phyloP scores from a whole-genome alignment of 805 yeast species.

The Candida adriatica region DNA sequence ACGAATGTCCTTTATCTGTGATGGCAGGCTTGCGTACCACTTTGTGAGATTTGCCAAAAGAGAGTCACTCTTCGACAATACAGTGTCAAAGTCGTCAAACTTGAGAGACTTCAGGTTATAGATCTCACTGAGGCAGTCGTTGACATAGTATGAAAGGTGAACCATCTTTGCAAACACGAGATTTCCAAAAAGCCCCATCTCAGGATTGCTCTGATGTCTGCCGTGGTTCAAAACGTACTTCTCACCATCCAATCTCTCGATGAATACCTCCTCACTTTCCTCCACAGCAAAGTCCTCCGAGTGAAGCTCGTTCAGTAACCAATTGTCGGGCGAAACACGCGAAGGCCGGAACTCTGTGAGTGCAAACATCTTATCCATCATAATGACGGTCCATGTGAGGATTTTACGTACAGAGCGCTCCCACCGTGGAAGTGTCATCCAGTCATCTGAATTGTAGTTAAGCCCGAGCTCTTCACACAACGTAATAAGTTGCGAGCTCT shows the following conservation, averaged over 20 bases:
- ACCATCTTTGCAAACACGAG: constrained; percentile 22
- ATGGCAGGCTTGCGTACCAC: constrained; percentile 21
- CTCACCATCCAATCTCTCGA: constrained; percentile 14
- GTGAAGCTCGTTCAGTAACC: constrained; percentile 19
- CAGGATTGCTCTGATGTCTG: constrained; percentile 3
- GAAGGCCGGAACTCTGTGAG: constrained; percentile 23
- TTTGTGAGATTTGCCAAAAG: constrained; percentile 14
- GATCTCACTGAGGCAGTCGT: constrained; percentile 18
- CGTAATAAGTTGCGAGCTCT: constrained; percentile 17
- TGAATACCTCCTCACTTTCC: constrained; percentile 14
- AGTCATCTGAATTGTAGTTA: constrained; percentile 20
- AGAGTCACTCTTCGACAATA: constrained; percentile 11
- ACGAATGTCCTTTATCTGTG: constrained; percentile 10
- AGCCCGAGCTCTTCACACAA: constrained; percentile 25
- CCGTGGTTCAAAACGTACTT: constrained; percentile 13
- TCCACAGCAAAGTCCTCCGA: constrained; percentile 18
- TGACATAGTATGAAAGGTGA: constrained; percentile 20
- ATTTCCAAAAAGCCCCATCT: constrained; percentile 13
- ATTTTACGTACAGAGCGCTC: constrained; percentile 23
- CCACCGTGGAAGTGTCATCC: constrained; percentile 24
- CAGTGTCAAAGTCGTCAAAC: constrained; percentile 19
- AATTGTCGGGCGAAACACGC: constrained; percentile 19
- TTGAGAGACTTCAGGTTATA: constrained; percentile 20
- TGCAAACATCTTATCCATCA: constrained; percentile 23
- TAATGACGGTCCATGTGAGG: constrained; percentile 21